phyloP scores from a whole-genome alignment of 257 asterid genomes.

The Paraleonurus japonicus region DNA sequence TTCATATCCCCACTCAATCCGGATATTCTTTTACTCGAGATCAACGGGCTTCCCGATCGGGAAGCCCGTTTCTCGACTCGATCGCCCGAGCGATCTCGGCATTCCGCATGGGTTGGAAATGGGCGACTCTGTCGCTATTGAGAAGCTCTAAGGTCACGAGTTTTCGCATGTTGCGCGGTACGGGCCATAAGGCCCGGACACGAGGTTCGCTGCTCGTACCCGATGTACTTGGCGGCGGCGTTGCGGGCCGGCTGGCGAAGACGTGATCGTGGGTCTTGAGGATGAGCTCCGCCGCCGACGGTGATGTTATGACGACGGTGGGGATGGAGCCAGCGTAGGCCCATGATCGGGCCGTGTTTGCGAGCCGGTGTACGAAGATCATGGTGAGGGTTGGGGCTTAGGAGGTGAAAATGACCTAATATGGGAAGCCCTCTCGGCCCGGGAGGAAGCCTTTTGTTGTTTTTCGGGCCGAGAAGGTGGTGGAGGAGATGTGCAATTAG shows the following conservation, averaged over 20 bases:
- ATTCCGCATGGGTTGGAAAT: conserved; percentile 33
- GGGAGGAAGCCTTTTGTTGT: conserved; percentile 13
- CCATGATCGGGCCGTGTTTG: conserved; percentile 30
- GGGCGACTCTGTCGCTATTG: conserved; percentile 14
- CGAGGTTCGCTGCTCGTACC: conserved; percentile 19
- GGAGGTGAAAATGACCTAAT: conserved; percentile 30
- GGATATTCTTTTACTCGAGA: conserved; percentile 13
- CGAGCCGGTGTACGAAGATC: conserved; percentile 14
- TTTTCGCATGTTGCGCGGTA: conserved; percentile 41
- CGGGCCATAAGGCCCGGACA: conserved; percentile 28
- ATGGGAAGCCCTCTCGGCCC: conserved; percentile 21
- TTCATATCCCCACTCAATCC: conserved; percentile 26
- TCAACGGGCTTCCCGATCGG: conserved; percentile 15
- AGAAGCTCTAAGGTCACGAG: conserved; percentile 33
- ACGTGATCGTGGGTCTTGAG: conserved; percentile 26
- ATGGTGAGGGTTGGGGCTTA: conserved; percentile 25
- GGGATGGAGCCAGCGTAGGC: conserved; percentile 25
- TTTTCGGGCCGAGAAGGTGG: conserved; percentile 1
- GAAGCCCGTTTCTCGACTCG: conserved; percentile 6
- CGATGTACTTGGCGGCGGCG: neutral
- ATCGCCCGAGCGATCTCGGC: conserved; percentile 33
- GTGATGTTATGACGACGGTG: conserved; percentile 20
- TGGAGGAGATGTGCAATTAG: neutral
- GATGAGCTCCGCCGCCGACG: conserved; percentile 24
- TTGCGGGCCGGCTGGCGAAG: conserved; percentile 28